Conservation (phyloP, 768 basidiomycete genomes). For the Trametes cubensis region DNA sequence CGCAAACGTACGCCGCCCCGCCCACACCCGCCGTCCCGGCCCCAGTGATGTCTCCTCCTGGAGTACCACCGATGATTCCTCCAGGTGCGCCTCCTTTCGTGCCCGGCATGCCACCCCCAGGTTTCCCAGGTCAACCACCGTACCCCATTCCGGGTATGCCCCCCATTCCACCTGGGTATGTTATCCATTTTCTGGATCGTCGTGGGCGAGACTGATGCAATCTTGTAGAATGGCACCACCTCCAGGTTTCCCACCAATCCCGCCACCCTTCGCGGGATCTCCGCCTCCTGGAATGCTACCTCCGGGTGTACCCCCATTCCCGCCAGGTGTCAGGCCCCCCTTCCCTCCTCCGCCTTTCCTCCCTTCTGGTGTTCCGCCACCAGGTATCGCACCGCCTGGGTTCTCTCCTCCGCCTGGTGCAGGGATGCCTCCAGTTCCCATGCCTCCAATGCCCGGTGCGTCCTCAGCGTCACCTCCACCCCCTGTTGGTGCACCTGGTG, state of each 20-base stretch:
- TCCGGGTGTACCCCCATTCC: conserved; percentile 40
- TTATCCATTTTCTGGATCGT: conserved; percentile 19
- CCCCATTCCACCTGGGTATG: conserved; percentile 62
- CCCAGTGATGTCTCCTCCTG: conserved; percentile 44
- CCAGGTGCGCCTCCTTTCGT: conserved; percentile 40
- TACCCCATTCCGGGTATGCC: conserved; percentile 49
- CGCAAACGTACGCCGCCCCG: conserved; percentile 64
- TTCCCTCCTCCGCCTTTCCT: conserved; percentile 43
- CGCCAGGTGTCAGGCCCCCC: conserved; percentile 41
- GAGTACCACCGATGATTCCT: conserved; percentile 40
- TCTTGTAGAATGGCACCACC: conserved; percentile 45
- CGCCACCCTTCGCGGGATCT: conserved; percentile 32
- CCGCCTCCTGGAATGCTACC: conserved; percentile 51
- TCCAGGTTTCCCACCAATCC: conserved; percentile 52
- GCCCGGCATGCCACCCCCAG: conserved; percentile 39
- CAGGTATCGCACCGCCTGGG: conserved; percentile 38
- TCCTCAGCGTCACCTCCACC: conserved; percentile 26
- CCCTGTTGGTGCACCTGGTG: conserved; percentile 33
- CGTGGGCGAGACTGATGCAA: conserved; percentile 9
- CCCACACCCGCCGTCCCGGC: conserved; percentile 43
- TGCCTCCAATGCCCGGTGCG: conserved; percentile 31
- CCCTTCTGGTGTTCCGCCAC: conserved; percentile 37
- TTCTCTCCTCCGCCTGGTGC: conserved; percentile 34
- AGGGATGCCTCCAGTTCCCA: conserved; percentile 25
- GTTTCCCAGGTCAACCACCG: conserved; percentile 44